Percentiles rank a stretch among this genome's conserved stretches.
Conservation (phyloP, 345 rosid species). For the Pistacia vera region DNA sequence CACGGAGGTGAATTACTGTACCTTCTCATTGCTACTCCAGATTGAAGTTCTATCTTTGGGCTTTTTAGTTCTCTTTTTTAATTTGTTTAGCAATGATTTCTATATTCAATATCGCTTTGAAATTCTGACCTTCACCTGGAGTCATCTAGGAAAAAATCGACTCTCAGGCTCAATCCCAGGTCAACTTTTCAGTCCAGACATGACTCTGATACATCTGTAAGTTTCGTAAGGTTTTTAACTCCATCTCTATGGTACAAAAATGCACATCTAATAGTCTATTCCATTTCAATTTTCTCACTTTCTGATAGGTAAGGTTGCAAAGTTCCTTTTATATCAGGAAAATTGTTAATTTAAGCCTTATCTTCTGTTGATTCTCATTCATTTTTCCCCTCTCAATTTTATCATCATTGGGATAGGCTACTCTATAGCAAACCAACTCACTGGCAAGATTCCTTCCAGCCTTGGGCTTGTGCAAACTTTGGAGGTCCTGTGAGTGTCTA, state of each 20-base stretch:
- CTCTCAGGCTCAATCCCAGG: slow-evolving; percentile 60
- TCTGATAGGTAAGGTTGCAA: no score
- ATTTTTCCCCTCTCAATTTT: not conserved
- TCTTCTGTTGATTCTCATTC: no score
- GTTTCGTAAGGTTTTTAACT: slow-evolving; percentile 21
- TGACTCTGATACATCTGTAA: slow-evolving; percentile 77
- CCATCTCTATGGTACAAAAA: not conserved
- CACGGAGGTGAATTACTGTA: no score
- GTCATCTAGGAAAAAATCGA: slow-evolving; percentile 46
- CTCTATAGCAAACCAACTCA: slow-evolving; percentile 60
- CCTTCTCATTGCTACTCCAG: no score
- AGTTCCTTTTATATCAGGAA: no score
- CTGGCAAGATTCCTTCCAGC: slow-evolving; percentile 53
- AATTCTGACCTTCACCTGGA: no score
- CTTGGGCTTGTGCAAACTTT: slow-evolving; percentile 61
- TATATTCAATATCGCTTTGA: no score
- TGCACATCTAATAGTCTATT: not conserved
- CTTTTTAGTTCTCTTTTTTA: no score
- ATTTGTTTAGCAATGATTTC: no score
- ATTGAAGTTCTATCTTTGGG: no score
- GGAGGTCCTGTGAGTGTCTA: slow-evolving; percentile 54
- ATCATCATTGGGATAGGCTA: slow-evolving; percentile 38
- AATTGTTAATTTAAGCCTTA: not conserved
- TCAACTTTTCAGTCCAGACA: slow-evolving; percentile 58
- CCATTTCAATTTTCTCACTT: no score